Base-by-base conservation (phyloP, 306 rosid genomes). In the Medicago arabica region DNA sequence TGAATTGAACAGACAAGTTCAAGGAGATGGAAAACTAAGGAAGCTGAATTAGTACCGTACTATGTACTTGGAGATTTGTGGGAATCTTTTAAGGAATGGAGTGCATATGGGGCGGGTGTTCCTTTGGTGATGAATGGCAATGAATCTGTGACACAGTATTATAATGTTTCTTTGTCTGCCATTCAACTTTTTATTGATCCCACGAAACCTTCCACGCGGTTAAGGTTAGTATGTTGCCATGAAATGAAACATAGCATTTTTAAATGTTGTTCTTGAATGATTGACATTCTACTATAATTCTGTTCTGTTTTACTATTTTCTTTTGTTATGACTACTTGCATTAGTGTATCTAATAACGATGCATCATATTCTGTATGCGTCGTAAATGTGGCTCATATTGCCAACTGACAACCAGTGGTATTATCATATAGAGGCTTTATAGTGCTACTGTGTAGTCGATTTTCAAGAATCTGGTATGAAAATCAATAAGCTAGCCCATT, bases 21-120 rank as follows among this genome's bases (percentile, higher is more conserved):
- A 9, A 84, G 74, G 85, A 83, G 86, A 60, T 89, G 97, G 96
- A 89, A 86, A 71, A 44, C 71, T 7, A 78, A 67, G 60, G 86
- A 85, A 64, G 63, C 83, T 1, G 90, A 88, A 67, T 77, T 83
- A n/a, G 86, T 76, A 76, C 97, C 97, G 0, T 89, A 88, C 83
- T 93, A 86, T 82, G 84, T 89, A 77, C 98, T 93, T 31, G 92
- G 96, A 25, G 98, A 93, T 74, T 80, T 93, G 65, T 93, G 96
- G 98, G 97, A 89, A 19, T 89, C 97, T 8, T 93, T 85, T 71
- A 88, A 85, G 81, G 98, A 93, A 70, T 91, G 97, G 97, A 93
- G 98, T 64, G 97, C 93, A 6, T 93, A 88, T 55, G 98, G 98
- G 21, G 91, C 90, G 0, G 98, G 96, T 63, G 97, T 91, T 17